Percentiles rank a stretch among this genome's conserved stretches.
These are phyloP conservation scores for Ogataea haglerorum DNA, from an alignment of 805 yeast genomes.

Conservation along the genomic window DNA sequence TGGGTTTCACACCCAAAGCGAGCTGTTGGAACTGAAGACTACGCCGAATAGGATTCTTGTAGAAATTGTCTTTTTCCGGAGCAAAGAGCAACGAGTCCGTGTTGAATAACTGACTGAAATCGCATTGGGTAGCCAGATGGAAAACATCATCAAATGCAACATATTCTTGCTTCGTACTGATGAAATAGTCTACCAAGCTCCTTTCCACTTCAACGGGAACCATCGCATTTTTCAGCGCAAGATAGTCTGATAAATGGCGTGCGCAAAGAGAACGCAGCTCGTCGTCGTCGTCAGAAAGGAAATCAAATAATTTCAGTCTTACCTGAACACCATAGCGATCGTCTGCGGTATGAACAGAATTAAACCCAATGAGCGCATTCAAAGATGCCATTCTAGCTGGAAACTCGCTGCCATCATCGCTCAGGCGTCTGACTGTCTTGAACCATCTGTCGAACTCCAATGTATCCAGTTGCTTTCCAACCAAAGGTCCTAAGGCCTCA, in stretches of 20 bases:
- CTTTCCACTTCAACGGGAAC: conserved; percentile 36
- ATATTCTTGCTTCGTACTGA: conserved; percentile 1
- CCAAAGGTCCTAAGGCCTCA: conserved; percentile 8
- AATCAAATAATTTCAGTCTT: conserved; percentile 31
- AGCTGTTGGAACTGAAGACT: conserved; percentile 15
- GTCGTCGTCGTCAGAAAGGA: conserved; percentile 64
- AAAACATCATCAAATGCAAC: not conserved
- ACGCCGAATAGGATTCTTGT: conserved; percentile 44
- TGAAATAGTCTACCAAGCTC: conserved; percentile 19
- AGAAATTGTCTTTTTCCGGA: conserved; percentile 65
- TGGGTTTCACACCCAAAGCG: not conserved
- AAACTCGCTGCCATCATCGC: conserved; percentile 43
- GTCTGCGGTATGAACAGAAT: conserved; percentile 8
- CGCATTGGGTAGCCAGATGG: conserved; percentile 3
- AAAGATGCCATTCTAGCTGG: conserved; percentile 45
- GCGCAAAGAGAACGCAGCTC: conserved; percentile 52
- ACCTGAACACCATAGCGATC: conserved; percentile 6
- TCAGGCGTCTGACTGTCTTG: conserved; percentile 24
- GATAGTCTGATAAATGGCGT: conserved; percentile 33
- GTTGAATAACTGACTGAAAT: conserved; percentile 6
- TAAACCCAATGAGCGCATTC: conserved; percentile 38
- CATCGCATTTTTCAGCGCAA: conserved; percentile 20
- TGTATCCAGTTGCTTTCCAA: conserved; percentile 4
- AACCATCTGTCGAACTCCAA: conserved; percentile 29
- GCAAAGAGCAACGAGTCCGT: conserved; percentile 49